Evolutionary conservation across 2,329 filamentous ascomycete species (phyloP).

Genomic region (Cladosporium sphaerospermum): DNA sequence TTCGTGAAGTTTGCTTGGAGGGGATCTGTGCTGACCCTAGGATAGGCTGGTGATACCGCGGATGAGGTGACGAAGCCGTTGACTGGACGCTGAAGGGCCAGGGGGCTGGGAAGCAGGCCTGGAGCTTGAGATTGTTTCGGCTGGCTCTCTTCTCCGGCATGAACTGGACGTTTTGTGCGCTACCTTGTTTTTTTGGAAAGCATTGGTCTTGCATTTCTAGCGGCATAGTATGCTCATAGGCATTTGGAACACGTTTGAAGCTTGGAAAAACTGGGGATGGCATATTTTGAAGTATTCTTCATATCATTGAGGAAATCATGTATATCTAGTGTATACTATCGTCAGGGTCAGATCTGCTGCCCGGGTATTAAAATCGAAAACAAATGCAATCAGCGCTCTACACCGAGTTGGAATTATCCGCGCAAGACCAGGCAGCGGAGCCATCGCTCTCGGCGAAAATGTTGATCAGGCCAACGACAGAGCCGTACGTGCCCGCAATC

Average conservation of each 20-base stretch:
- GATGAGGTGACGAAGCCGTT: conserved; percentile 21
- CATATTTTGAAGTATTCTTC: not conserved
- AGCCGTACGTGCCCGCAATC: conserved; percentile 40
- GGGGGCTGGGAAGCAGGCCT: not conserved
- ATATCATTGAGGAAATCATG: not conserved
- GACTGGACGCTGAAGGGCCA: conserved; percentile 17
- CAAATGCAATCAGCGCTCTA: conserved; percentile 6
- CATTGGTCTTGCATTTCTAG: no score
- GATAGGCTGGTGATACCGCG: conserved; percentile 18
- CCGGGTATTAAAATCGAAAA: no score
- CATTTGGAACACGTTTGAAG: not conserved
- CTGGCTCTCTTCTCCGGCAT: no score
- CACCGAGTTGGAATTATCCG: conserved; percentile 28
- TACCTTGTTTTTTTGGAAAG: no score
- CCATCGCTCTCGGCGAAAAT: conserved; percentile 10
- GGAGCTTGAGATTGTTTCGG: not conserved
- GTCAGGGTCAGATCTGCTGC: no score
- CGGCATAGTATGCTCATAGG: no score
- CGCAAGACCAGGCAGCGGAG: conserved; percentile 19
- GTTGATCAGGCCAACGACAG: conserved; percentile 36
- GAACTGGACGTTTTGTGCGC: no score
- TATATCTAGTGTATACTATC: not conserved
- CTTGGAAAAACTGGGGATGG: not conserved
- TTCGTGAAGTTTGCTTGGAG: not conserved
- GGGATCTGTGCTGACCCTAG: not conserved